Evolutionary conservation across 805 yeast genomes (phyloP), one percentile per base, ranked within the genome.

Genomic region (Candida chilensis): DNA sequence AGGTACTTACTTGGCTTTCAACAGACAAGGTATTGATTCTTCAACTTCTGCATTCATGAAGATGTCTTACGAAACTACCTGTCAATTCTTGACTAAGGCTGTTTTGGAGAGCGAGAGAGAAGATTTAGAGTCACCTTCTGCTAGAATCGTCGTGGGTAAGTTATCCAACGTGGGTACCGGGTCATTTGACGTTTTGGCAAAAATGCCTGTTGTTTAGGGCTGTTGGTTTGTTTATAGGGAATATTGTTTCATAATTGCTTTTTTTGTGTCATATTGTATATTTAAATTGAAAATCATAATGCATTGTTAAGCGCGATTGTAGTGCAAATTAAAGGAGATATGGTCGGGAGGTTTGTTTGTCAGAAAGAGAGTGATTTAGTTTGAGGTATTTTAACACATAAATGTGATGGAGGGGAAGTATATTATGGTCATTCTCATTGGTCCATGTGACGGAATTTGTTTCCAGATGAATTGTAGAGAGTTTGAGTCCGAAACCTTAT

Each of bases 61-160:
- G 67, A 92, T 92, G 99, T 86, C 96, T 33, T 92, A 87, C 58
- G 99, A 92, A 64, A 92, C 98, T 27, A 92, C 99, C 1, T 87
- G 96, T 65, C 95, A 85, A 59, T 92, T 92, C 70, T 70, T 92
- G 54, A 92, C 96, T 31, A 86, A 87, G 65, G 95, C 97, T 5
- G 97, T 92, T 29, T 66, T 92, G 50, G 92, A 90, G 43, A 85
- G 90, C 36, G 95, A 85, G 39, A 67, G 79, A 45, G 99, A 92
- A 59, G 78, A 77, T 38, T 63, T 92, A 46, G 86, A 85, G 42
- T 75, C 87, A 37, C 99, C 99, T 12, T 82, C 95, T 25, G 94
- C 98, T 16, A 71, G 94, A 46, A 75, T 92, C 41, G 98, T 92
- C 26, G 53, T 88, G 50, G 99, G 99, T 56, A 83, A 83, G 57